Percentiles rank a stretch among this genome's conserved stretches.
Conservation (phyloP, 306 rosid species). For the Malus sieversii region DNA sequence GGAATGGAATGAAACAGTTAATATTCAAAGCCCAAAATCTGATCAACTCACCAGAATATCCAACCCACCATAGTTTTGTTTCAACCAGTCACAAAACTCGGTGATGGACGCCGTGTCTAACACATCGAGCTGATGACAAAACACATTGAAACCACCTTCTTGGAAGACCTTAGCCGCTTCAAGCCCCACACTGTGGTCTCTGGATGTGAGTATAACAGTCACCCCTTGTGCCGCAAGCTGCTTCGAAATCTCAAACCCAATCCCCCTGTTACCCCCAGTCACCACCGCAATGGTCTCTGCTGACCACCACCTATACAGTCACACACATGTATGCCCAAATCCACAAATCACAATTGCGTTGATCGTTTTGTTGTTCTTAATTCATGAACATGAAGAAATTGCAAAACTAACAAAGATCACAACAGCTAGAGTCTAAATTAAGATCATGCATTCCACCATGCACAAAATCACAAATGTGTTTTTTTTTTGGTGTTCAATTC, state of each 20-base stretch:
- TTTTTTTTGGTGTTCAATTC: neutral
- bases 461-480: neutral
- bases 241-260: slow-evolving; percentile 76
- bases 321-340: neutral
- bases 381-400: neutral
- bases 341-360: neutral
- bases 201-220: slow-evolving; percentile 72
- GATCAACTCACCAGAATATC: slow-evolving; percentile 59
- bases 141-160: slow-evolving; percentile 74
- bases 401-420: neutral
- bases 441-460: neutral
- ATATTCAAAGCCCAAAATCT: neutral
- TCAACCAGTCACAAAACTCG: slow-evolving; percentile 56
- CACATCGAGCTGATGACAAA: slow-evolving; percentile 66
- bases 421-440: neutral
- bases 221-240: slow-evolving; percentile 81
- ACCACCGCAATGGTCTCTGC: slow-evolving; percentile 79
- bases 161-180: slow-evolving; percentile 81
- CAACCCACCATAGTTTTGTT: slow-evolving; percentile 67
- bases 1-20: neutral
- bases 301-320: slow-evolving; percentile 77
- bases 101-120: slow-evolving; percentile 54
- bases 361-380: neutral
- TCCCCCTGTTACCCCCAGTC: slow-evolving; percentile 88
- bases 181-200: slow-evolving; percentile 62